phyloP scores from a whole-genome alignment of 805 yeast species.

The Teunomyces pallodes region DNA sequence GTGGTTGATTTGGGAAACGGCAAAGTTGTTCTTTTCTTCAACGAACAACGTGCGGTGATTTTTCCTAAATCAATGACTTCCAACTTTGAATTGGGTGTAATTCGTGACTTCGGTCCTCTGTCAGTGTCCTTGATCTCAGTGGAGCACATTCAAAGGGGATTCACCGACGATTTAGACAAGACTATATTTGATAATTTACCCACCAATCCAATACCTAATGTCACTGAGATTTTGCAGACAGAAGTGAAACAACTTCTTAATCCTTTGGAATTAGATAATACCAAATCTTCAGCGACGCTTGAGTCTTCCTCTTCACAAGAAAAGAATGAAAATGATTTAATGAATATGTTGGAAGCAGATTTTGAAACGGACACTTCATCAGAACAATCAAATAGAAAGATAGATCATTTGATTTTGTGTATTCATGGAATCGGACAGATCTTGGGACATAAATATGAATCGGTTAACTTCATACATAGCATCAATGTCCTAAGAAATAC shows the following conservation, averaged over 20 bases:
- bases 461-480: conserved; percentile 84
- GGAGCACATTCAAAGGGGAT: conserved; percentile 51
- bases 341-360: conserved; percentile 49
- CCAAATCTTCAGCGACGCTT: conserved; percentile 11
- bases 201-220: conserved; percentile 29
- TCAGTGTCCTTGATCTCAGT: conserved; percentile 43
- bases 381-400: conserved; percentile 26
- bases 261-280: conserved; percentile 9
- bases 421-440: conserved; percentile 95
- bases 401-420: conserved; percentile 74
- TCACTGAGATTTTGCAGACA: conserved; percentile 29
- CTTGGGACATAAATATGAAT: conserved; percentile 72
- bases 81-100: conserved; percentile 33
- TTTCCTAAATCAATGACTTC: conserved; percentile 45
- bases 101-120: conserved; percentile 33
- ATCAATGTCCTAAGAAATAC: conserved; percentile 62
- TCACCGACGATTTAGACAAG: conserved; percentile 30
- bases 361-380: conserved; percentile 35
- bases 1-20: conserved; percentile 32
- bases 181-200: conserved; percentile 31
- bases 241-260: conserved; percentile 25
- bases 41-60: conserved; percentile 44
- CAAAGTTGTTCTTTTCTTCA: conserved; percentile 37
- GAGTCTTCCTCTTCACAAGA: conserved; percentile 1
- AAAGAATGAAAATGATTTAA: conserved; percentile 27